Conservation (phyloP, 768 basidiomycete genomes). For the Rhodotorula diobovata region DNA sequence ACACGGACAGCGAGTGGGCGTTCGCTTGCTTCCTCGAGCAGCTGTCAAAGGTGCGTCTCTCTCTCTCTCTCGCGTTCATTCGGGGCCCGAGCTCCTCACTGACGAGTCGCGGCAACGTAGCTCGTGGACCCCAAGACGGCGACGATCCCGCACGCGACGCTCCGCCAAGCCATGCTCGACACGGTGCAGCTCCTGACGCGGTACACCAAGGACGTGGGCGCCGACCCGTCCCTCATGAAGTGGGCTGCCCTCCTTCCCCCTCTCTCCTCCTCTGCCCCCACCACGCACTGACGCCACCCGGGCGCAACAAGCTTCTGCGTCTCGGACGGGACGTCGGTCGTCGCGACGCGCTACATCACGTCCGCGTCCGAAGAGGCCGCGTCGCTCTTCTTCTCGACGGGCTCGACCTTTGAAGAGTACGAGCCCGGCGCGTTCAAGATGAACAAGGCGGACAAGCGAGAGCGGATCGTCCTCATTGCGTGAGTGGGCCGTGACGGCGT, state of each 20-base stretch:
- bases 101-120: slow-evolving; percentile 49
- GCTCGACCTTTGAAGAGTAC: slow-evolving; percentile 87
- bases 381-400: slow-evolving; percentile 58
- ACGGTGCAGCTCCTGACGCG: slow-evolving; percentile 75
- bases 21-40: slow-evolving; percentile 78
- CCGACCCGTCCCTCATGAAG: slow-evolving; percentile 54
- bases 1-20: slow-evolving; percentile 97
- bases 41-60: slow-evolving; percentile 18
- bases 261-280: neutral
- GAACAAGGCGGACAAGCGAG: slow-evolving; percentile 90
- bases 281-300: neutral
- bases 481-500: neutral
- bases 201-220: slow-evolving; percentile 56
- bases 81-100: neutral
- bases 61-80: neutral
- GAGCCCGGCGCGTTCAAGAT: slow-evolving; percentile 75
- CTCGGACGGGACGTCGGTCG: slow-evolving; percentile 87
- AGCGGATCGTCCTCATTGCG: slow-evolving; percentile 79
- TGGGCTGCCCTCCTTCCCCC: neutral
- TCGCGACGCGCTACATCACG: slow-evolving; percentile 91
- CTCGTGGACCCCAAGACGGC: slow-evolving; percentile 72
- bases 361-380: slow-evolving; percentile 88
- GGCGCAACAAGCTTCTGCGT: slow-evolving; percentile 84
- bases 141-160: slow-evolving; percentile 63
- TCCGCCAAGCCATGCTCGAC: slow-evolving; percentile 80